A percentile compares a stretch with the other conserved stretches of the same genome.
These are phyloP conservation scores for Teratosphaeria epicoccoides DNA, from an alignment of 2,329 filamentous ascomycete species.

Conservation along the genomic window DNA sequence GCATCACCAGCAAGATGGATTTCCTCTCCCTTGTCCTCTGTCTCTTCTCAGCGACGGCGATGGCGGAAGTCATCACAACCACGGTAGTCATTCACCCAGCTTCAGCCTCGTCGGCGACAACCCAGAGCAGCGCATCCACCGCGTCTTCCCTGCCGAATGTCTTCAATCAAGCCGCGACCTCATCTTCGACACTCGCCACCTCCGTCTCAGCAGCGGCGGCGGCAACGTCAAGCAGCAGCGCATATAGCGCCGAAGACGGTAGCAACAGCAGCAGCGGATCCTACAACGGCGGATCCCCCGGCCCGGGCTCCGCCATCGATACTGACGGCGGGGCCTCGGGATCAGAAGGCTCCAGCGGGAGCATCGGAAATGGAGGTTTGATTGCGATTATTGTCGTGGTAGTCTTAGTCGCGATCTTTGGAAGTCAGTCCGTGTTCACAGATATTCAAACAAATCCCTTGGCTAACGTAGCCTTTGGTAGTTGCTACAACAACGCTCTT, in stretches of 20 bases:
- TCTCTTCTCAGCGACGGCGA: not conserved
- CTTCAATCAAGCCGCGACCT: not conserved
- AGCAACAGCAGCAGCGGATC: not conserved
- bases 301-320: constrained; percentile 11
- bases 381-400: constrained; percentile 67
- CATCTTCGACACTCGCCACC: not conserved
- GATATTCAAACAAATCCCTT: constrained; percentile 20
- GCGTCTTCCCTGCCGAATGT: not conserved
- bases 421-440: constrained; percentile 46
- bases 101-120: no score
- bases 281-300: not conserved
- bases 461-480: constrained; percentile 21
- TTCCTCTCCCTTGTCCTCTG: not conserved
- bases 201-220: not conserved
- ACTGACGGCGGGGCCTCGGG: constrained; percentile 54
- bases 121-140: not conserved
- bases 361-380: constrained; percentile 57
- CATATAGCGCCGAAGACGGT: not conserved
- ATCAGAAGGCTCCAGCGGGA: constrained; percentile 41
- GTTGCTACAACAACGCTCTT: constrained; percentile 59
- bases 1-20: not conserved
- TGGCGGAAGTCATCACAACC: not conserved
- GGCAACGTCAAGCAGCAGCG: not conserved
- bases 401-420: constrained; percentile 48
- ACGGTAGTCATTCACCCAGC: not conserved